Conservation (phyloP, 2,329 filamentous ascomycete genomes). For the Didymella keratinophila region DNA sequence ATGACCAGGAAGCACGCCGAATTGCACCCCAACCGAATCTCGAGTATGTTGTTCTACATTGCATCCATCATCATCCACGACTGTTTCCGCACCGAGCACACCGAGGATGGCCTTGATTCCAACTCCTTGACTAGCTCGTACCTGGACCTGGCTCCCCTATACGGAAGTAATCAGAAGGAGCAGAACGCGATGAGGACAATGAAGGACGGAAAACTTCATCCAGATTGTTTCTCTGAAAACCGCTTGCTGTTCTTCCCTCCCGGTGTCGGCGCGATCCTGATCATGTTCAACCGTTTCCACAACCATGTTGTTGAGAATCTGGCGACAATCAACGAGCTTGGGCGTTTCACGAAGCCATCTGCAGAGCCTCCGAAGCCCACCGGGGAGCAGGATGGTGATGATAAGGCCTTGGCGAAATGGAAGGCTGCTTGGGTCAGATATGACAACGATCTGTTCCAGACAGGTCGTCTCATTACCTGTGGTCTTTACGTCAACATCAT, state of each 20-base stretch:
- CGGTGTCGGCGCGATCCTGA: slow-evolving; percentile 71
- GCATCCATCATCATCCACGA: slow-evolving; percentile 72
- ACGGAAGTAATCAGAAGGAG: slow-evolving; percentile 73
- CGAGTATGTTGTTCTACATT: slow-evolving; percentile 77
- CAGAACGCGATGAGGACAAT: slow-evolving; percentile 71
- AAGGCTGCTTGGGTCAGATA: slow-evolving; percentile 49
- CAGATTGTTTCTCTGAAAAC: slow-evolving; percentile 73
- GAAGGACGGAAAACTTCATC: slow-evolving; percentile 73
- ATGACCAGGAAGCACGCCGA: slow-evolving; percentile 69
- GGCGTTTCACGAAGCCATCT: slow-evolving; percentile 74
- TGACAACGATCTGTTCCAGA: slow-evolving; percentile 61
- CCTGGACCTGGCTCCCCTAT: slow-evolving; percentile 75
- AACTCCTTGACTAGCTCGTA: slow-evolving; percentile 76
- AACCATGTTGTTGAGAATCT: slow-evolving; percentile 84
- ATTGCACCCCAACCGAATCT: slow-evolving; percentile 75
- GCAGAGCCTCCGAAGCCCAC: slow-evolving; percentile 31
- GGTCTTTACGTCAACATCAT: slow-evolving; percentile 64
- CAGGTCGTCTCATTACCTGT: slow-evolving; percentile 60
- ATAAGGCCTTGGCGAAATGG: slow-evolving; percentile 32
- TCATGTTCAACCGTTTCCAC: slow-evolving; percentile 79
- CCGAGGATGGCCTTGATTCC: slow-evolving; percentile 61
- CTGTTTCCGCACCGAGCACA: slow-evolving; percentile 69
- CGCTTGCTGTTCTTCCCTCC: slow-evolving; percentile 72
- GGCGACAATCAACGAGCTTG: slow-evolving; percentile 84
- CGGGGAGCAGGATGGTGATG: slow-evolving; percentile 54